Evolutionary conservation across 1,284 basidiomycete species (phyloP).

Genomic region (Ceratobasidium theobromae): DNA sequence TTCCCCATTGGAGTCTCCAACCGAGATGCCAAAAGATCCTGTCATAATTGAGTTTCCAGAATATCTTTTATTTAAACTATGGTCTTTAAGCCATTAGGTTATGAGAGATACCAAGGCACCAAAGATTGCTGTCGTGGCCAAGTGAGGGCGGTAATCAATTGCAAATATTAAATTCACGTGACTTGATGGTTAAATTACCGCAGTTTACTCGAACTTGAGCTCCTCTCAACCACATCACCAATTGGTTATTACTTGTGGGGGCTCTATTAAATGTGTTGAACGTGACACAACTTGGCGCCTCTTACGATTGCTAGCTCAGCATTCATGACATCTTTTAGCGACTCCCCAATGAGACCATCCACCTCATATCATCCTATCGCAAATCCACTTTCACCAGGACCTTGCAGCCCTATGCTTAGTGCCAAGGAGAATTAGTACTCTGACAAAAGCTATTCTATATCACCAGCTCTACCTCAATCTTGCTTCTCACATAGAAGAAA

Average conservation of each 20-base stretch:
- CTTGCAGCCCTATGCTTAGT: conserved; percentile 5
- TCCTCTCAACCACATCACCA: too few relatives aligned
- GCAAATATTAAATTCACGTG: too few relatives aligned
- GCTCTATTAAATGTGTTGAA: too few relatives aligned
- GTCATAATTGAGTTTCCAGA: conserved; percentile 45
- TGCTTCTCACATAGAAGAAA: conserved; percentile 5
- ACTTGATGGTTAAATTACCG: background rate
- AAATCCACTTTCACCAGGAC: background rate
- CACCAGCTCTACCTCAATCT: background rate
- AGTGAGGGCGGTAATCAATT: background rate
- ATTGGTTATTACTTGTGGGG: too few relatives aligned
- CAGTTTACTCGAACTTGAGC: background rate
- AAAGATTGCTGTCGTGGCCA: conserved; percentile 20
- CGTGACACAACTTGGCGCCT: too few relatives aligned
- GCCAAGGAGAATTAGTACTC: background rate
- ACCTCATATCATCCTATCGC: background rate
- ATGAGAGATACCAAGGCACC: too few relatives aligned
- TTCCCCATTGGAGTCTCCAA: conserved; percentile 45
- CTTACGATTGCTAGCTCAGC: background rate
- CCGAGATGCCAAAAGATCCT: conserved; percentile 49
- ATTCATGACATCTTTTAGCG: background rate
- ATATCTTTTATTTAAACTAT: background rate
- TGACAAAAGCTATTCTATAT: background rate
- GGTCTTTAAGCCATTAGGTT: background rate
- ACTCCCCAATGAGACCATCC: background rate